Percentiles rank a stretch among this genome's conserved stretches.
These are phyloP conservation scores for Macroventuria anomochaeta DNA, from an alignment of 2,329 filamentous ascomycete genomes.

Conservation along the genomic window DNA sequence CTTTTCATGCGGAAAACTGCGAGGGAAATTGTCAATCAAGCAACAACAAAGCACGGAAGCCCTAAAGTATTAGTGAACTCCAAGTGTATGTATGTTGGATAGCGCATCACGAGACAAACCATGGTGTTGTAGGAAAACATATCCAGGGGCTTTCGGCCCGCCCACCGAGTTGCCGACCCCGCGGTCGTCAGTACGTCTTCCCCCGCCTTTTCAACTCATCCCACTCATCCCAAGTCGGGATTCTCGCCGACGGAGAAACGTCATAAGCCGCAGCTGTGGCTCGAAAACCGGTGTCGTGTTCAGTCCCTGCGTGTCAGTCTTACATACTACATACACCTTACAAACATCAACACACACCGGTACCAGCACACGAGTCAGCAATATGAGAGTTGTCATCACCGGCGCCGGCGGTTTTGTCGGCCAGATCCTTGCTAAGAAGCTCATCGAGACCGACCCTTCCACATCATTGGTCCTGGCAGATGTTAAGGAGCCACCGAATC, in stretches of 20 bases:
- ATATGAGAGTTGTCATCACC: constrained; percentile 64
- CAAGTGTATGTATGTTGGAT: not conserved
- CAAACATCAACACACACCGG: not conserved
- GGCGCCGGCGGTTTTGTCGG: constrained; percentile 70
- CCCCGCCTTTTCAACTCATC: constrained; percentile 10
- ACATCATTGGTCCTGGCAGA: constrained; percentile 64
- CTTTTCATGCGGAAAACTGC: constrained; percentile 6
- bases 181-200: constrained; percentile 5
- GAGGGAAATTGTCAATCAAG: not conserved
- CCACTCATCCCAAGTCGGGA: constrained; percentile 11
- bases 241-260: constrained; percentile 14
- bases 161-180: constrained; percentile 15
- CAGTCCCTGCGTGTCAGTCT: not conserved
- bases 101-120: not conserved
- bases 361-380: constrained; percentile 8
- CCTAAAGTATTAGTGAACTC: not conserved
- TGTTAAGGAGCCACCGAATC: constrained; percentile 57
- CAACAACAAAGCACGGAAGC: too few species aligned
- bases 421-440: constrained; percentile 64
- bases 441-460: constrained; percentile 57
- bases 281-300: not conserved
- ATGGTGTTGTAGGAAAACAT: constrained; percentile 11
- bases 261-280: constrained; percentile 9
- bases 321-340: not conserved
- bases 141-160: constrained; percentile 7